Evolutionary conservation across 2,329 filamentous ascomycete genomes (phyloP), one percentile per base, ranked within the genome.

Genomic region (Exophiala aquamarina): DNA sequence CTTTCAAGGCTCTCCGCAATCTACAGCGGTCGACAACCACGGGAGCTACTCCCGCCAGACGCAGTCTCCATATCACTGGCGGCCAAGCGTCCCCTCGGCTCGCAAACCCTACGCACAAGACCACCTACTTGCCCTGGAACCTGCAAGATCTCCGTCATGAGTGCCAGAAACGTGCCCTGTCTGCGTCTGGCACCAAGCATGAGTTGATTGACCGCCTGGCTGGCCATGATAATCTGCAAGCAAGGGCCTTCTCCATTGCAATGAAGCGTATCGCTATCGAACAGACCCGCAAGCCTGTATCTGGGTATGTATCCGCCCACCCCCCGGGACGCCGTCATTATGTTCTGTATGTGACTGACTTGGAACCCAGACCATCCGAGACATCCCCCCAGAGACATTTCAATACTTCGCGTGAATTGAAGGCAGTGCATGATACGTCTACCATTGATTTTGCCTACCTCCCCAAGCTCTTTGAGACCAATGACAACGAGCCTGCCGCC

Each of bases 391-490:
- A 65, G 52, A 76, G 79, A 46, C 72, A 77, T 61, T 83, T 84
- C 74, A 84, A 84, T 68, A 82, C 80, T 51, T 79, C 75, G 53
- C 77, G 77, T 51, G 65, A 72, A 50, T 67, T 74, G 43, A 82
- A 82, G 62, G 67, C 77, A 20, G 71, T 77, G 53, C 73, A 76
- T 44, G 81, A 84, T 66, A 69, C 66, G 49, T 82, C 78, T 32
- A 81, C 80, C 33, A 78, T 84, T 50, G 81, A 84, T 69, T 83
- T 84, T 60, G 75, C 75, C 58, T 83, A 76, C 68, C 70, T 84
- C 56, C 81, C 81, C 28, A 68, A 74, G 20, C 62, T 69, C 41
- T 64, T 73, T 23, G 70, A 75, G 40, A 56, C 62, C 14, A 41
- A 59, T 11, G 49, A 64, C 21, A 54, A 63, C 36, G 60, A 63